A percentile compares a stretch with the other conserved stretches of the same genome.
Conservation (phyloP, 257 asterid genomes). For the Solanum medicagineum region DNA sequence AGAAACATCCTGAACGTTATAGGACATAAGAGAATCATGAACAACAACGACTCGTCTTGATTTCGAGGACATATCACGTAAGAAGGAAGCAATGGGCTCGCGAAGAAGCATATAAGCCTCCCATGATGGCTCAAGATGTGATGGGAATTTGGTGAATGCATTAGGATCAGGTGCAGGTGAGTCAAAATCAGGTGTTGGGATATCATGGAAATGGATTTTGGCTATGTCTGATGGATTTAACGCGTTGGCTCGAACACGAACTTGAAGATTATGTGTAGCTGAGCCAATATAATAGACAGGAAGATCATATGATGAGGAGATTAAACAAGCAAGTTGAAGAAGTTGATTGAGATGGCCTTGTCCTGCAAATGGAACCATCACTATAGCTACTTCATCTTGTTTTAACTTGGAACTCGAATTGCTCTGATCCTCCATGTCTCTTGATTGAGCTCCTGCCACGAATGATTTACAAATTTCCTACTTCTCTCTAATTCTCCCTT, state of each 20-base stretch:
- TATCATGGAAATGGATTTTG: neutral
- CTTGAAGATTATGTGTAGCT: neutral
- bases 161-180: neutral
- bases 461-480: no score
- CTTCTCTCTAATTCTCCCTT: no score
- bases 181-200: neutral
- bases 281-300: neutral
- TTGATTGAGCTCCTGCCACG: neutral
- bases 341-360: neutral
- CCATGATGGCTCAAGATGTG: neutral
- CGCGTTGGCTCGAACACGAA: neutral
- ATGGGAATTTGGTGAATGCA: neutral
- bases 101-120: neutral
- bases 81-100: neutral
- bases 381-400: neutral
- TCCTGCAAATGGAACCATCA: neutral
- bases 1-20: neutral
- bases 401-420: no score
- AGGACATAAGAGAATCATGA: neutral
- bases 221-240: neutral
- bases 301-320: neutral
- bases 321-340: neutral
- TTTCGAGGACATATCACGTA: neutral
- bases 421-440: neutral
- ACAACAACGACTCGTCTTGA: neutral